phyloP scores from a whole-genome alignment of 1,139 yeast genomes.

The Protomyces pachydermus region DNA sequence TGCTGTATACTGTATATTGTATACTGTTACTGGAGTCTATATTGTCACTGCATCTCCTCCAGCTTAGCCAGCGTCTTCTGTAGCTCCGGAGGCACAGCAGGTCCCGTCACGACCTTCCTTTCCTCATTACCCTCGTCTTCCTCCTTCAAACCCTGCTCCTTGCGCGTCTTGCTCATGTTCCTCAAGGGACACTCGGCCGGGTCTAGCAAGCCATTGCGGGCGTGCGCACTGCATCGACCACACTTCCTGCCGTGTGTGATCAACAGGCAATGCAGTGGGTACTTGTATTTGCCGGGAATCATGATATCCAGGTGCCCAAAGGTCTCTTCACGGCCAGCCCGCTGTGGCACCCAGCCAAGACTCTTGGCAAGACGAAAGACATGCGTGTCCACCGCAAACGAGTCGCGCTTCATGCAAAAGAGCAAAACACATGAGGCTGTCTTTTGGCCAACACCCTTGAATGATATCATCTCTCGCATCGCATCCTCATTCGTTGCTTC shows the following conservation, averaged over 20 bases:
- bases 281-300: conserved; percentile 24
- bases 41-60: not conserved
- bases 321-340: conserved; percentile 24
- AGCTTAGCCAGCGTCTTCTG: conserved; percentile 28
- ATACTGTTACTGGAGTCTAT: too few species aligned
- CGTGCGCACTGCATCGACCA: conserved; percentile 23
- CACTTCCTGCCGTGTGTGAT: conserved; percentile 23
- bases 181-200: conserved; percentile 15
- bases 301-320: conserved; percentile 19
- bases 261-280: conserved; percentile 22
- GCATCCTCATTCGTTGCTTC: conserved; percentile 20
- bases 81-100: conserved; percentile 5
- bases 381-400: conserved; percentile 28
- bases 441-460: conserved; percentile 26
- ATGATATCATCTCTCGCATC: conserved; percentile 22
- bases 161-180: conserved; percentile 13
- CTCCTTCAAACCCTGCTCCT: conserved; percentile 17
- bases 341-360: conserved; percentile 24
- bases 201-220: conserved; percentile 4
- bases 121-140: conserved; percentile 5
- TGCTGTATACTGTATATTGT: too few species aligned
- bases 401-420: conserved; percentile 26
- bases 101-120: not conserved
- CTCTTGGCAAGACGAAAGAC: conserved; percentile 22
- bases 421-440: conserved; percentile 26